Conservation (phyloP, 2,329 filamentous ascomycete genomes). For the Talaromyces sp. region DNA sequence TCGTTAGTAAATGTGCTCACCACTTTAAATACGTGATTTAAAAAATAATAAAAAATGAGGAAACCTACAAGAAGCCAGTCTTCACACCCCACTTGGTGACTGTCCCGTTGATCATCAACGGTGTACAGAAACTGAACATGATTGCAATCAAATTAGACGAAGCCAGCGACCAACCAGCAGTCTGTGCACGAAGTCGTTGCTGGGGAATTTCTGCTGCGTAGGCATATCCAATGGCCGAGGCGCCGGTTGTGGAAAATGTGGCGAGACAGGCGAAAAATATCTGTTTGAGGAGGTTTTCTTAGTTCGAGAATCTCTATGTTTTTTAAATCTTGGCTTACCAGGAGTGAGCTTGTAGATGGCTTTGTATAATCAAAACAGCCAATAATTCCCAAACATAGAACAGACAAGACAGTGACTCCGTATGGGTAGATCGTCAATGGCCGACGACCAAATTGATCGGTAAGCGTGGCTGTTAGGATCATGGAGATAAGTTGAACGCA, state of each 20-base stretch:
- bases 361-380: conserved; percentile 37
- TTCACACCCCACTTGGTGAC: conserved; percentile 39
- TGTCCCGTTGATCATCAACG: conserved; percentile 40
- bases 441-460: conserved; percentile 33
- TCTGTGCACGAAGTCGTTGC: conserved; percentile 37
- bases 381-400: conserved; percentile 36
- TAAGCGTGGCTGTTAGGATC: conserved; percentile 30
- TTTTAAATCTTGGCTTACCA: conserved; percentile 23
- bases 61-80: conserved; percentile 41
- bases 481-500: conserved; percentile 41
- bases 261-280: conserved; percentile 41
- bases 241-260: conserved; percentile 39
- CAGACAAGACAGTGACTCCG: conserved; percentile 30
- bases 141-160: conserved; percentile 37
- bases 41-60: background rate
- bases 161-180: conserved; percentile 36
- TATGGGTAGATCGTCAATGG: conserved; percentile 39
- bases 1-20: background rate
- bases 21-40: background rate
- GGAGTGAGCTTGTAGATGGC: conserved; percentile 28
- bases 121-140: conserved; percentile 44
- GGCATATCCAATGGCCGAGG: conserved; percentile 40
- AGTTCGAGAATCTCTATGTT: background rate
- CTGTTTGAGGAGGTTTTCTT: conserved; percentile 15
- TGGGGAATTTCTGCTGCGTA: conserved; percentile 39